These are phyloP conservation scores for Wallacemonas sp. DNA, from an alignment of 208 protist genomes.

Conservation along the genomic window DNA sequence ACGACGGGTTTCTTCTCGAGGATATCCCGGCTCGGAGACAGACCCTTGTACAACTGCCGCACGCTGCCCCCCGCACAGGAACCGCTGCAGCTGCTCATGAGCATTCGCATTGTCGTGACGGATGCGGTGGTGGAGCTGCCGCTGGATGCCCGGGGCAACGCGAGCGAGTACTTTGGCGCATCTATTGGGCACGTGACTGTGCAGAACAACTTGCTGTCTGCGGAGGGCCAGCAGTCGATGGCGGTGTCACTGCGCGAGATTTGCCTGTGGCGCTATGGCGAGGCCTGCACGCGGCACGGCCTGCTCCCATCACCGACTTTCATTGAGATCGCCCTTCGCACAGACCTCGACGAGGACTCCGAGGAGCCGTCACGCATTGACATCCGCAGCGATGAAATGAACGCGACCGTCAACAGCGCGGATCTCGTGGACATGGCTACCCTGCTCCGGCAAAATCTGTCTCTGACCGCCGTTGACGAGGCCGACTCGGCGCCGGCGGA, in stretches of 20 bases:
- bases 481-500: slow-evolving; percentile 7
- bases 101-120: slow-evolving; percentile 59
- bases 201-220: slow-evolving; percentile 65
- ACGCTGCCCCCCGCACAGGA: slow-evolving; percentile 36
- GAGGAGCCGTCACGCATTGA: slow-evolving; percentile 50
- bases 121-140: slow-evolving; percentile 66
- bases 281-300: neutral
- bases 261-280: slow-evolving; percentile 36
- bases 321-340: slow-evolving; percentile 61
- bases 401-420: slow-evolving; percentile 35
- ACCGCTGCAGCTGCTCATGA: slow-evolving; percentile 67
- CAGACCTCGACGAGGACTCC: slow-evolving; percentile 50
- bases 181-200: slow-evolving; percentile 54
- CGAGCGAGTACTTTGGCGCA: slow-evolving; percentile 42
- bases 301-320: slow-evolving; percentile 49
- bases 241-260: slow-evolving; percentile 70
- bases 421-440: slow-evolving; percentile 63
- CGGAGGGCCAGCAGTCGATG: slow-evolving; percentile 59
- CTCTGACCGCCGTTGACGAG: slow-evolving; percentile 28
- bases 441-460: slow-evolving; percentile 63
- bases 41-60: slow-evolving; percentile 78
- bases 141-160: slow-evolving; percentile 48
- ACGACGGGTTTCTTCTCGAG: slow-evolving; percentile 64
- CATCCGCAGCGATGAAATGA: slow-evolving; percentile 50
- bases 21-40: slow-evolving; percentile 41